phyloP scores from a whole-genome alignment of 129 eudicot genomes.

The Apium graveolens region DNA sequence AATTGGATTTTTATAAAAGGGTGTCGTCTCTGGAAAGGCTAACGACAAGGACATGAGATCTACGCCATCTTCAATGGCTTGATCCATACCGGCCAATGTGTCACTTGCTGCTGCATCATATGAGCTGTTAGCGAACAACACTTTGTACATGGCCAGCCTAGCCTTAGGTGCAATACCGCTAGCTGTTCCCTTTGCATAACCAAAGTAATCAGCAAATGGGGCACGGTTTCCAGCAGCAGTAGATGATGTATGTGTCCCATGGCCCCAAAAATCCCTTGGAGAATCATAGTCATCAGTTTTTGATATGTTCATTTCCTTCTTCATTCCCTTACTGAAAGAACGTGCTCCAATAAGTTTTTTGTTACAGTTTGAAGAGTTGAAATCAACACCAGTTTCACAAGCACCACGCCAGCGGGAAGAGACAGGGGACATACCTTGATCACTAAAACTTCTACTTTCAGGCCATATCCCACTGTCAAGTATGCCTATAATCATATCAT shows the following conservation, averaged over 20 bases:
- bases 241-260: conserved; percentile 51
- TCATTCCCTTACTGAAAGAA: conserved; percentile 39
- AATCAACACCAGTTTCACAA: conserved; percentile 29
- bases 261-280: conserved; percentile 43
- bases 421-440: conserved; percentile 36
- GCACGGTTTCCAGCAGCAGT: conserved; percentile 39
- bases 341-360: conserved; percentile 45
- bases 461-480: conserved; percentile 16
- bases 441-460: conserved; percentile 41
- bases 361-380: conserved; percentile 28
- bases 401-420: conserved; percentile 47
- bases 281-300: conserved; percentile 39
- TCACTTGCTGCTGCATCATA: conserved; percentile 42
- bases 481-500: too few species aligned
- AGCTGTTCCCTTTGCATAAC: conserved; percentile 45
- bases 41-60: conserved; percentile 49
- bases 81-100: conserved; percentile 49
- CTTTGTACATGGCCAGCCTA: conserved; percentile 52
- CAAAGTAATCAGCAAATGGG: conserved; percentile 27
- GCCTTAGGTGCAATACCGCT: conserved; percentile 46
- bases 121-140: conserved; percentile 25
- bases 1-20: conserved; percentile 33
- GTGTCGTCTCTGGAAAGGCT: conserved; percentile 28
- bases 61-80: conserved; percentile 49
- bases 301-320: conserved; percentile 18